Base-by-base conservation (phyloP, 1,284 basidiomycete species). In the Pyrrhoderma noxium region DNA sequence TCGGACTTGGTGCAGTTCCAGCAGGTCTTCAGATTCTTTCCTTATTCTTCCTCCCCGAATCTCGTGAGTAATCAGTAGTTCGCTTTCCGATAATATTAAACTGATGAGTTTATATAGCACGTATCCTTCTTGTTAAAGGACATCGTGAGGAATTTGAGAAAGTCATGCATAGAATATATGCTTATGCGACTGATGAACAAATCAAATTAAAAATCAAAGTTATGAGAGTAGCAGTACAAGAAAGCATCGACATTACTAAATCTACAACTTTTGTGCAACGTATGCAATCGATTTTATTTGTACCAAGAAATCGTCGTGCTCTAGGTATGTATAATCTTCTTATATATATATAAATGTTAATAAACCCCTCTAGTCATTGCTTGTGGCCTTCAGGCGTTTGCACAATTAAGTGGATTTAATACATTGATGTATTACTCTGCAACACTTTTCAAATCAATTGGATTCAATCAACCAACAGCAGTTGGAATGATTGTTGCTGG, bases 321-420 rank as follows among this genome's bases (percentile, higher is more conserved):
- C 69, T 89, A 47, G 79, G 85, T 87, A 63, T 38, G 80, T 22
- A 31, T n/a, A n/a, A n/a, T n/a, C n/a, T n/a, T 8, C 46, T 22
- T 50, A 37, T 38, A 40, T n/a, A 27, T 35, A 13, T 4, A 25
- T 14, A 38, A 34, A 38, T 21, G 8, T n/a, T n/a, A 44, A 7
- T n/a, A 16, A 18, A 16, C 14, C n/a, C n/a, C n/a, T n/a, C 9
- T 46, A 86, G 83, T 85, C 57, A 74, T 92, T 34, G 85, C 78
- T 5, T 87, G 84, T 59, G 86, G 85, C 31, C 77, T 91, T 62
- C 88, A 91, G 67, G 86, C 84, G 0, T 84, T 83, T 64, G 88
- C 91, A 61, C 88, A 91, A 63, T 71, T 90, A 0, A 89, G 83
- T 58, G 88, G 89, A 2, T 80, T 77, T 65, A 77, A 77, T 61